Percentiles rank a stretch among this genome's conserved stretches.
These are phyloP conservation scores for Asclepias syriaca DNA, from an alignment of 257 asterid species.

Conservation along the genomic window DNA sequence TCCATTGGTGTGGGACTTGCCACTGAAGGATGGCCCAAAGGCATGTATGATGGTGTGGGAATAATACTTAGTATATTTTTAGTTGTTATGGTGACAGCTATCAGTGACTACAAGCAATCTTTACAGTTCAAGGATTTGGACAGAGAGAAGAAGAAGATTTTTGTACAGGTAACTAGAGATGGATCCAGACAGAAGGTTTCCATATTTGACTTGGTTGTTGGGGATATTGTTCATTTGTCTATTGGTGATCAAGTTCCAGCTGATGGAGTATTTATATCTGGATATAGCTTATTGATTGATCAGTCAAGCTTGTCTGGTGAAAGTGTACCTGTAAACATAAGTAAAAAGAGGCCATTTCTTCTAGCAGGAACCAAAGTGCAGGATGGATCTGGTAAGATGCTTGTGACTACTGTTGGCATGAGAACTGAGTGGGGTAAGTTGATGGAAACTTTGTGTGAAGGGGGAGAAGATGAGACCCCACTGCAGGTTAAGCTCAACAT, in stretches of 20 bases:
- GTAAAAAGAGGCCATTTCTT: conserved; percentile 76
- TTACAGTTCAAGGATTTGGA: conserved; percentile 92
- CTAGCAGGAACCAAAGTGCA: conserved; percentile 85
- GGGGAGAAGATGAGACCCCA: conserved; percentile 98
- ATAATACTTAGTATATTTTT: conserved; percentile 76
- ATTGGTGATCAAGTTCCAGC: conserved; percentile 89
- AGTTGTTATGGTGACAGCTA: conserved; percentile 83
- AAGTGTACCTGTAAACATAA: conserved; percentile 69
- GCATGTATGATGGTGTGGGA: conserved; percentile 89
- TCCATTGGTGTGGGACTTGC: conserved; percentile 94
- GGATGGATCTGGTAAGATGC: conserved; percentile 87
- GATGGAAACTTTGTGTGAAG: conserved; percentile 88
- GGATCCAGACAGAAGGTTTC: conserved; percentile 76
- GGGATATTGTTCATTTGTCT: conserved; percentile 69
- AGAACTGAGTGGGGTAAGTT: conserved; percentile 99
- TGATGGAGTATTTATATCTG: conserved; percentile 79
- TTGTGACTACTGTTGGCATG: conserved; percentile 97
- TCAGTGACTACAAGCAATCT: conserved; percentile 96
- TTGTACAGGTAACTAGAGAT: conserved; percentile 77
- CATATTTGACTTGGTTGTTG: conserved; percentile 82
- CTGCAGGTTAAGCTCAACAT: conserved; percentile 95
- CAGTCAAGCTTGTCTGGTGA: conserved; percentile 97
- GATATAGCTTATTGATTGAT: conserved; percentile 76
- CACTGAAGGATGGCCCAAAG: conserved; percentile 97
- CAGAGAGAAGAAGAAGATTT: conserved; percentile 92